Conservation (phyloP, 495 filamentous ascomycete species). For the Daldinia vernicosa region DNA sequence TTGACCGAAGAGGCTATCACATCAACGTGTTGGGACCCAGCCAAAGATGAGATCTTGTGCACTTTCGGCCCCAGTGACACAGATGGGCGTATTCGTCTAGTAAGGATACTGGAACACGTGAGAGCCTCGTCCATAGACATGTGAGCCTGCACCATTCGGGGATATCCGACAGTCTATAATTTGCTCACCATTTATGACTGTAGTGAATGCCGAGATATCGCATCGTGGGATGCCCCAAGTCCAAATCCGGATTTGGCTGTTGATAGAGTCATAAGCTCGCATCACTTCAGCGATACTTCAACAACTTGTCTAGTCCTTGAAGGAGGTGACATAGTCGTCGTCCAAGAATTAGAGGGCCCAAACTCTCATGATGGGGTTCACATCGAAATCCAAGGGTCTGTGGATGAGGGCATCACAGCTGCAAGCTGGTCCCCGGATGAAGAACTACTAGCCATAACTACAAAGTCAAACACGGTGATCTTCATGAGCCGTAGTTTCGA, state of each 20-base stretch:
- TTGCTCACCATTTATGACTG: constrained; percentile 19
- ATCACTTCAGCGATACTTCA: constrained; percentile 82
- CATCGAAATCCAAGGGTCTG: constrained; percentile 92
- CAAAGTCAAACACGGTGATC: constrained; percentile 78
- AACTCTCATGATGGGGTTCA: constrained; percentile 54
- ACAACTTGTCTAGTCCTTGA: constrained; percentile 85
- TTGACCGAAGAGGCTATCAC: constrained; percentile 58
- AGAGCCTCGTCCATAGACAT: constrained; percentile 50
- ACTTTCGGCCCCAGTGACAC: constrained; percentile 75
- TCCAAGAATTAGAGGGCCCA: constrained; percentile 76
- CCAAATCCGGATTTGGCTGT: constrained; percentile 71
- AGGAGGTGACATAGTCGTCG: constrained; percentile 87
- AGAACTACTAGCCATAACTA: constrained; percentile 84
- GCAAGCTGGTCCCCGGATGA: constrained; percentile 96
- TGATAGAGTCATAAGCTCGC: constrained; percentile 78
- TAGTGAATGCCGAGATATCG: constrained; percentile 63
- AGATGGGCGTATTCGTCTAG: constrained; percentile 71
- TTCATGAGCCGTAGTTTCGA: constrained; percentile 96
- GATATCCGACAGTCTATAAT: constrained; percentile 16
- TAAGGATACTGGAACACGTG: constrained; percentile 58
- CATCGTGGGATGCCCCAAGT: constrained; percentile 86
- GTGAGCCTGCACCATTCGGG: constrained; percentile 51
- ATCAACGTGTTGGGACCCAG: constrained; percentile 79
- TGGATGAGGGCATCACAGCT: constrained; percentile 88
- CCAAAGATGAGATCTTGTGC: constrained; percentile 74